These are phyloP conservation scores for Fusarium proliferatum DNA, from an alignment of 2,329 filamentous ascomycete genomes.

Conservation along the genomic window DNA sequence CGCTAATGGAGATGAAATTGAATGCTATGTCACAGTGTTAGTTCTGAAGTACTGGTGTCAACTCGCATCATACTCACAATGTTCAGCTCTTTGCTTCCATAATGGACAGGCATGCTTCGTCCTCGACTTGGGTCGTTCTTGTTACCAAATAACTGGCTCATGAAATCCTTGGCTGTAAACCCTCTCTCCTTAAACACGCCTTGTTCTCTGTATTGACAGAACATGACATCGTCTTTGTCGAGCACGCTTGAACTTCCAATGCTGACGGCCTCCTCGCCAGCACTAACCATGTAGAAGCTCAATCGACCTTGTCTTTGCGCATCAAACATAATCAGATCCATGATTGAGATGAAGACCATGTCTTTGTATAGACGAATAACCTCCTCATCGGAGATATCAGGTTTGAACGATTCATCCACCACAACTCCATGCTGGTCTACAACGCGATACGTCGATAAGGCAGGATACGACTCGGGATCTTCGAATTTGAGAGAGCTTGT, in stretches of 20 bases:
- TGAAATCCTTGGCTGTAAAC: constrained; percentile 88
- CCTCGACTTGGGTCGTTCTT: constrained; percentile 81
- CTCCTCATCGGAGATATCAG: constrained; percentile 74
- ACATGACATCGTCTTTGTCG: constrained; percentile 86
- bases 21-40: constrained; percentile 66
- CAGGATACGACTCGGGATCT: constrained; percentile 74
- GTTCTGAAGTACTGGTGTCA: background rate
- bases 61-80: constrained; percentile 68
- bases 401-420: constrained; percentile 77
- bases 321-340: constrained; percentile 99
- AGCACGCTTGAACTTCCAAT: constrained; percentile 89
- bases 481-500: constrained; percentile 83
- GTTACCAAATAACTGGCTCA: constrained; percentile 95
- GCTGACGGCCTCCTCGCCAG: constrained; percentile 93
- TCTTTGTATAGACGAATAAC: constrained; percentile 71
- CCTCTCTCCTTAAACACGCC: constrained; percentile 92
- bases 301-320: constrained; percentile 93
- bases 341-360: constrained; percentile 79
- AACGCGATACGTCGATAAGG: constrained; percentile 90
- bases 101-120: constrained; percentile 98
- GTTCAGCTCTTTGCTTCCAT: constrained; percentile 84
- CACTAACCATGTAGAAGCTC: constrained; percentile 97
- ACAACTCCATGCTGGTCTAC: constrained; percentile 89
- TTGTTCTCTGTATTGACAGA: constrained; percentile 93
- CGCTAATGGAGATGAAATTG: constrained; percentile 83